Base-by-base conservation (phyloP, 169 alveolate genomes). In the Eimeria nieschulzi region DNA sequence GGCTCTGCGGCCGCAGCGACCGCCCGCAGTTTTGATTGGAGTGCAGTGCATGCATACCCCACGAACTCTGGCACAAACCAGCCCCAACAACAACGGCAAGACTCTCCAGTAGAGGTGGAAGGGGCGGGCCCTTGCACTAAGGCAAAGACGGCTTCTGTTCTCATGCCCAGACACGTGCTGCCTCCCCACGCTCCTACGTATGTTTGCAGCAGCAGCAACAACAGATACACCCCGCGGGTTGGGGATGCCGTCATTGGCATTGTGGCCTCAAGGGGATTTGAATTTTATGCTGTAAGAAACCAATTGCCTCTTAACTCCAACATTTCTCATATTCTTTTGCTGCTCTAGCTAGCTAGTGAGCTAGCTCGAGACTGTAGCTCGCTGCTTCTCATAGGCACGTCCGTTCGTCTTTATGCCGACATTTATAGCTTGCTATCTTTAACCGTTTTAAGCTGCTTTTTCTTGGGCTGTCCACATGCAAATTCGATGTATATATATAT, bases 191-290 rank as follows among this genome's bases (percentile, higher is more conserved):
- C 61, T 33, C 88, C 88, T 39, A 61, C 88, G 10, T 80, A 59
- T 12, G 76, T 80, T 59, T 80, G 88, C 63, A 80, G 56, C 63
- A 80, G 88, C 78, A 19, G 78, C 5, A 59, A 46, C 66, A 56
- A 59, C 76, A 72, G 92, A 63, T 87, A 87, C 86, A 63, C 71
- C 12, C 92, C 92, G 2, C 61, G 70, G 15, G 92, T 56, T 12
- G 92, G 92, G 56, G 92, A 87, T 63, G 63, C 56, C 21, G 87
- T 87, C 68, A 59, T 87, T 51, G 92, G 92, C 70, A 71, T 87
- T 39, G 79, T 87, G 79, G 26, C 56, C 56, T 63, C 86, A 0
- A 87, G 72, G 73, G 85, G 83, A 17, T 63, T 70, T n/a, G 92
- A 87, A 53, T 72, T 39, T 55, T 87, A 87, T 46, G 59, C 79